phyloP scores from a whole-genome alignment of 2,329 filamentous ascomycete species.

The Aspergillus flavus region DNA sequence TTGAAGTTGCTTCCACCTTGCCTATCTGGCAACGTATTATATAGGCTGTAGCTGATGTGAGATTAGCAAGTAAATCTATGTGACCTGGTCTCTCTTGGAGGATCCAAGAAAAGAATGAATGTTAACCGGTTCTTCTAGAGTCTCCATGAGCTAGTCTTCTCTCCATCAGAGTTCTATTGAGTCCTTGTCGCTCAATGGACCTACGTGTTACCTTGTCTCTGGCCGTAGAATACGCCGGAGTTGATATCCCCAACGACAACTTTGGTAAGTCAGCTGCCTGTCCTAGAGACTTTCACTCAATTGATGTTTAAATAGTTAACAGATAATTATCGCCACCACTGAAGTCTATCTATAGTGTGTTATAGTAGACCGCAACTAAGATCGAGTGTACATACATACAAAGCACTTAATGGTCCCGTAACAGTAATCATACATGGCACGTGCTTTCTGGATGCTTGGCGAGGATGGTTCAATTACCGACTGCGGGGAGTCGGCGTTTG shows the following conservation, averaged over 20 bases:
- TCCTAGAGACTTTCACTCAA: background rate
- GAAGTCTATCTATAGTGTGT: background rate
- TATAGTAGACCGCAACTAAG: background rate
- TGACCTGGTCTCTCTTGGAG: background rate
- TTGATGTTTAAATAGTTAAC: background rate
- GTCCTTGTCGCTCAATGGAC: background rate
- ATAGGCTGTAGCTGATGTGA: background rate
- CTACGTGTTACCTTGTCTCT: background rate
- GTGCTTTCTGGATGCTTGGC: background rate
- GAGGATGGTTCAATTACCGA: constrained; percentile 19
- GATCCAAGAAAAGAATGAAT: background rate
- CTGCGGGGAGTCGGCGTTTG: constrained; percentile 19
- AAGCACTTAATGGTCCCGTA: background rate
- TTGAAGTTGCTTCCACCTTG: background rate
- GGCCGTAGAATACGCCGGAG: background rate
- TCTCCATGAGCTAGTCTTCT: background rate
- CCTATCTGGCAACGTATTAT: background rate
- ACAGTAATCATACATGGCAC: constrained; percentile 14
- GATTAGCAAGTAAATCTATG: background rate
- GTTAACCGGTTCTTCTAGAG: background rate
- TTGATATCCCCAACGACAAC: background rate
- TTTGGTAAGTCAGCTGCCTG: background rate
- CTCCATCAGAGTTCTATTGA: background rate
- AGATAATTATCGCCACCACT: background rate
- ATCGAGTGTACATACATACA: background rate